Conservation (phyloP, 495 filamentous ascomycete species). For the Xylaria nigripes region DNA sequence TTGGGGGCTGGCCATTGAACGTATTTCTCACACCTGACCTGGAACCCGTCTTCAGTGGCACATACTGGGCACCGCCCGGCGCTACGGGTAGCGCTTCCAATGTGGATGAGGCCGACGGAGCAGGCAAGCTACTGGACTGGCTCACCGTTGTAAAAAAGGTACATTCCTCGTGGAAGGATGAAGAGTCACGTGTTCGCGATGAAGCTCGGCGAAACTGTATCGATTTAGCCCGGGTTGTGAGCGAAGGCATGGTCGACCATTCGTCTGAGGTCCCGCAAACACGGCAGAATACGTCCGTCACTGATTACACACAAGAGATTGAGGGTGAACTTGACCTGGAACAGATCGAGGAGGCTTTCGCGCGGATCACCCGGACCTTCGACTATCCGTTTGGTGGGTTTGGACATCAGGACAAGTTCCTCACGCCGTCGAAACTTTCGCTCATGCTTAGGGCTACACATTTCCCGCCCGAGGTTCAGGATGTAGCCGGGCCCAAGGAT, state of each 20-base stretch:
- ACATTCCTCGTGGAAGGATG: slow-evolving; percentile 70
- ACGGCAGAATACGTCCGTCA: slow-evolving; percentile 3
- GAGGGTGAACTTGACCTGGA: slow-evolving; percentile 71
- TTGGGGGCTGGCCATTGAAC: slow-evolving; percentile 93
- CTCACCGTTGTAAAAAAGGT: slow-evolving; percentile 78
- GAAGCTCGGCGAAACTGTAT: slow-evolving; percentile 75
- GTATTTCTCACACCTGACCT: slow-evolving; percentile 91
- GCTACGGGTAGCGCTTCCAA: slow-evolving; percentile 39
- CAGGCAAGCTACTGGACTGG: slow-evolving; percentile 26
- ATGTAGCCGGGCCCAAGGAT: slow-evolving; percentile 79
- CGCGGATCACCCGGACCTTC: slow-evolving; percentile 68
- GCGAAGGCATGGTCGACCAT: slow-evolving; percentile 66
- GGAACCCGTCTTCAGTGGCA: slow-evolving; percentile 91
- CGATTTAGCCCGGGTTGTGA: slow-evolving; percentile 76
- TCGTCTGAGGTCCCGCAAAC: slow-evolving; percentile 12
- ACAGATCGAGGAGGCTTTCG: slow-evolving; percentile 80
- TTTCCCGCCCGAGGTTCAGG: slow-evolving; percentile 63
- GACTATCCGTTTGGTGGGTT: slow-evolving; percentile 78
- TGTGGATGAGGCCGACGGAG: slow-evolving; percentile 17
- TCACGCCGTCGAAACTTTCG: slow-evolving; percentile 74
- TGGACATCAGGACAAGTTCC: slow-evolving; percentile 75
- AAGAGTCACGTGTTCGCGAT: slow-evolving; percentile 69
- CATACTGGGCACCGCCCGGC: slow-evolving; percentile 87
- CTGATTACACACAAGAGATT: slow-evolving; percentile 21
- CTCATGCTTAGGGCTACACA: slow-evolving; percentile 72